These are phyloP conservation scores for Epichloe baconii DNA, from an alignment of 2,329 filamentous ascomycete genomes.

Conservation along the genomic window DNA sequence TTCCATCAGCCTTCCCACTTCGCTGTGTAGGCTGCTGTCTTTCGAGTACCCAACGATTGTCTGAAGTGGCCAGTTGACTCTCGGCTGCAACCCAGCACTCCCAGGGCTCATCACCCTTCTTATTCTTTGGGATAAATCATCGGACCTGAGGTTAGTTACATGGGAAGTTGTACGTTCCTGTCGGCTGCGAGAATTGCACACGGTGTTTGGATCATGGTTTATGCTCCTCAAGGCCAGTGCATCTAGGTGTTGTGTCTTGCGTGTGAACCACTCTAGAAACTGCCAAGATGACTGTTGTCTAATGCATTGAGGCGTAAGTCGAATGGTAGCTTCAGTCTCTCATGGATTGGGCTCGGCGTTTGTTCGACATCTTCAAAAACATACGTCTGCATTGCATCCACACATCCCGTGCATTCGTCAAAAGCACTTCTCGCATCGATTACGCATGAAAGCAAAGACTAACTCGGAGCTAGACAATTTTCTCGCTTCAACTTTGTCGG, in stretches of 20 bases:
- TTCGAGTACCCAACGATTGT: constrained; percentile 2
- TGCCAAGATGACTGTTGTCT: neutral
- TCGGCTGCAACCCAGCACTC: constrained; percentile 6
- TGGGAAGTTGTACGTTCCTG: neutral
- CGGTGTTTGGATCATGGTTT: neutral
- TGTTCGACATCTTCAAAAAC: neutral
- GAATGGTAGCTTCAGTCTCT: neutral
- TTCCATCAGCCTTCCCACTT: constrained; percentile 14
- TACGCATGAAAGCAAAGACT: neutral
- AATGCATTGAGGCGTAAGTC: neutral
- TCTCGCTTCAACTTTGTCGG: neutral
- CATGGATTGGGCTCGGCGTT: too few species aligned
- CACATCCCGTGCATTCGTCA: neutral
- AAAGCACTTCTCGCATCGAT: neutral
- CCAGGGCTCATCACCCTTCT: constrained; percentile 6
- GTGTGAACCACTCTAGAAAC: neutral
- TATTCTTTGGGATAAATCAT: neutral
- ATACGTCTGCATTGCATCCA: neutral
- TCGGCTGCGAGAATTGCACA: neutral
- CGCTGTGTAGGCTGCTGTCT: constrained; percentile 14
- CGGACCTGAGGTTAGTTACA: constrained; percentile 1
- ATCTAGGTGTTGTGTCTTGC: neutral
- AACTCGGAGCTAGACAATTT: neutral
- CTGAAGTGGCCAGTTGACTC: constrained; percentile 7
- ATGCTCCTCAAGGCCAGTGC: neutral